phyloP scores from a whole-genome alignment of 1,284 basidiomycete genomes.

The Cutaneotrichosporon sp. region DNA sequence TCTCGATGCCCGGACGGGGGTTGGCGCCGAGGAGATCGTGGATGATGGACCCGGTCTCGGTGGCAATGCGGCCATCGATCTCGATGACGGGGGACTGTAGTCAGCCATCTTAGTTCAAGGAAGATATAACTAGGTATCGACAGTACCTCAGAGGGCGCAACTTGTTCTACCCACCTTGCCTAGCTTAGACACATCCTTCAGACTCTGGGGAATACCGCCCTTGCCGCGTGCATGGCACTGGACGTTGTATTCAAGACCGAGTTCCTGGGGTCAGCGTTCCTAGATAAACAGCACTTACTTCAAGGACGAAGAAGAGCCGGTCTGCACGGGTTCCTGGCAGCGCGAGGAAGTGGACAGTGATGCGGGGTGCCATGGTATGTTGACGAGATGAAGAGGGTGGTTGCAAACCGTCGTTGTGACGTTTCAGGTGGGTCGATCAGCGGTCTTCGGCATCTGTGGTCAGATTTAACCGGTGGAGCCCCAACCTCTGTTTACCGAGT shows the following conservation, averaged over 20 bases:
- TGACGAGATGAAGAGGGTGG: no score
- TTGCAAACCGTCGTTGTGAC: no score
- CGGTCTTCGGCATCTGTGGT: no score
- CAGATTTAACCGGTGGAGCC: no score
- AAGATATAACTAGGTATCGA: no score
- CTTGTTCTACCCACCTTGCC: slow-evolving; percentile 8
- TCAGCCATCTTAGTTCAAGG: no score
- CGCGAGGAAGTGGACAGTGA: slow-evolving; percentile 8
- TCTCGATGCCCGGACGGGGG: not conserved
- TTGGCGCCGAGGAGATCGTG: slow-evolving; percentile 21
- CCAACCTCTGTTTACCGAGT: no score
- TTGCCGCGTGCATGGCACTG: not conserved
- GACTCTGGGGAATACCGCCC: not conserved
- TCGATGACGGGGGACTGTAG: slow-evolving; percentile 26
- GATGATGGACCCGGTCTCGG: slow-evolving; percentile 36
- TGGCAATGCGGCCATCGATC: slow-evolving; percentile 25
- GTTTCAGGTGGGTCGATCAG: no score
- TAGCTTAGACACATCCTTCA: not conserved
- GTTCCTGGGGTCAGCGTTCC: slow-evolving; percentile 1
- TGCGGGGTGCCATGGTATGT: not conserved
- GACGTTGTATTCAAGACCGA: slow-evolving; percentile 3
- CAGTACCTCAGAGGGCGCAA: no score
- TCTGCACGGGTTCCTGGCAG: slow-evolving; percentile 2
- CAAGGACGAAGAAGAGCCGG: slow-evolving; percentile 9
- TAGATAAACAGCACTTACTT: not conserved